Conservation (phyloP, 1,139 yeast genomes). For the Pichia sp. region DNA sequence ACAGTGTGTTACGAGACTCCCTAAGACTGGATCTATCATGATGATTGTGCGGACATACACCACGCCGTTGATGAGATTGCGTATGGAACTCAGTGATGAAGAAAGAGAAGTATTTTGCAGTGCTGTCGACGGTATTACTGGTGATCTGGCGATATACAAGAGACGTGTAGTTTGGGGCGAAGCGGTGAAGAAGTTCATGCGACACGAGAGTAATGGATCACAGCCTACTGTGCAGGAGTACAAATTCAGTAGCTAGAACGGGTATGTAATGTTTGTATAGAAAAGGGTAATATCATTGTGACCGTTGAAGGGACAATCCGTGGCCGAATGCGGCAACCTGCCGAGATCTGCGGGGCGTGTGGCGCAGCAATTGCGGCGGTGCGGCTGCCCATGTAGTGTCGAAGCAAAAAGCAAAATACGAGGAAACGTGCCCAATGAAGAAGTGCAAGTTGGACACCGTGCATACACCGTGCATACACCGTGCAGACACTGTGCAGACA, state of each 20-base stretch:
- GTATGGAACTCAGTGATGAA: background rate
- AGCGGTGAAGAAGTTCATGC: background rate
- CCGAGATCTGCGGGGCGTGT: no score
- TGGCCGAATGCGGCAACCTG: no score
- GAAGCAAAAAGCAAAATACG: no score
- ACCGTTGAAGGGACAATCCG: no score
- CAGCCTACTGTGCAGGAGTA: background rate
- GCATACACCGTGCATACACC: no score
- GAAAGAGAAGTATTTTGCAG: background rate
- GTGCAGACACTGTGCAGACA: no score
- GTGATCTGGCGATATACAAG: background rate
- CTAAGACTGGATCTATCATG: background rate
- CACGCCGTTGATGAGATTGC: background rate
- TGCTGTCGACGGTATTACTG: background rate
- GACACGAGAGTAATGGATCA: background rate
- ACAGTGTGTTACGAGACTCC: constrained; percentile 2
- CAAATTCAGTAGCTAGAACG: background rate
- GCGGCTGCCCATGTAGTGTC: no score
- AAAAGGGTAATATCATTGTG: no score
- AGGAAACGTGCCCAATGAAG: no score
- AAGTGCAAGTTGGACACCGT: no score
- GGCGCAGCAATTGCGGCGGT: no score
- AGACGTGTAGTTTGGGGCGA: constrained; percentile 1
- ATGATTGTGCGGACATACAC: background rate
- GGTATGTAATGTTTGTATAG: no score